phyloP scores from a whole-genome alignment of 2,329 filamentous ascomycete species.

The Graphilbum fragrans region DNA sequence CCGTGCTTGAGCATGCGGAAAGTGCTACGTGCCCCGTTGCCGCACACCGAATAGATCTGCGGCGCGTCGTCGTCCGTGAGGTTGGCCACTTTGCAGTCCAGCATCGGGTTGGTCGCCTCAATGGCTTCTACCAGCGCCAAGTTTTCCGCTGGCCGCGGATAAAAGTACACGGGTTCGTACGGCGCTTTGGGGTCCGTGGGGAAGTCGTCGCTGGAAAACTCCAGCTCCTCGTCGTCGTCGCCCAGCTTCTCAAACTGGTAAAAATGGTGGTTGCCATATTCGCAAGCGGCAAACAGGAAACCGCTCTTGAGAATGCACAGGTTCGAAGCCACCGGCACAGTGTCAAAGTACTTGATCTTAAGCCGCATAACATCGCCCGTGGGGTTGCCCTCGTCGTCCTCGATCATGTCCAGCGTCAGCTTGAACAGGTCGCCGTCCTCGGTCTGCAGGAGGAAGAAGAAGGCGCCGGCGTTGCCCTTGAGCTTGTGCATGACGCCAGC shows the following conservation, averaged over 20 bases:
- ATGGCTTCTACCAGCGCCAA: slow-evolving; percentile 75
- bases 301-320: slow-evolving; percentile 92
- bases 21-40: slow-evolving; percentile 75
- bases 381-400: slow-evolving; percentile 64
- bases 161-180: slow-evolving; percentile 75
- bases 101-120: slow-evolving; percentile 78
- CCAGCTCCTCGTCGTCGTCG: slow-evolving; percentile 82
- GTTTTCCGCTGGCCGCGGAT: slow-evolving; percentile 68
- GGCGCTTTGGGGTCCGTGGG: slow-evolving; percentile 60
- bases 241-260: slow-evolving; percentile 97
- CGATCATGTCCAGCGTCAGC: slow-evolving; percentile 80
- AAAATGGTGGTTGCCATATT: slow-evolving; percentile 86
- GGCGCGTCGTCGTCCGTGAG: slow-evolving; percentile 85
- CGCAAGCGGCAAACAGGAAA: slow-evolving; percentile 84
- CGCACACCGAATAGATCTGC: slow-evolving; percentile 89
- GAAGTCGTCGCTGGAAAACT: slow-evolving; percentile 76
- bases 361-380: slow-evolving; percentile 73
- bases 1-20: slow-evolving; percentile 91
- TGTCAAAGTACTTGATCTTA: slow-evolving; percentile 97
- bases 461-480: slow-evolving; percentile 67
- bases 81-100: slow-evolving; percentile 87
- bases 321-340: slow-evolving; percentile 75
- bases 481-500: slow-evolving; percentile 96
- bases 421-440: slow-evolving; percentile 99
- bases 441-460: slow-evolving; percentile 92